Conservation (phyloP, 805 yeast genomes). For the Schwanniomyces polymorphus region DNA sequence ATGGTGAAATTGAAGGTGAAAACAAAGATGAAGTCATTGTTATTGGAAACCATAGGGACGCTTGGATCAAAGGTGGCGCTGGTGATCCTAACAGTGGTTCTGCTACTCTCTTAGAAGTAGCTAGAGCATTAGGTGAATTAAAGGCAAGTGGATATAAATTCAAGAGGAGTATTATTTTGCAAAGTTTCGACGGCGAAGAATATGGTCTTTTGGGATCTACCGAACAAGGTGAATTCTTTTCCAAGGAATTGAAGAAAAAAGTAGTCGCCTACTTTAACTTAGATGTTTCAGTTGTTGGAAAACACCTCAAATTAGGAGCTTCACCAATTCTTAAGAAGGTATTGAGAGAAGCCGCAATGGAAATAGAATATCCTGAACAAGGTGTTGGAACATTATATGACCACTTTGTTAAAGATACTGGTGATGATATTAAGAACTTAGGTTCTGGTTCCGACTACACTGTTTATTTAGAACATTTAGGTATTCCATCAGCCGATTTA, state of each 20-base stretch:
- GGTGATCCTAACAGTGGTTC: conserved; percentile 49
- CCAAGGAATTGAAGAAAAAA: conserved; percentile 36
- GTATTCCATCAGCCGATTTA: conserved; percentile 60
- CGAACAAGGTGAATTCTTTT: conserved; percentile 53
- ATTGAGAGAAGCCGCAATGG: conserved; percentile 44
- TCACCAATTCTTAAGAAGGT: conserved; percentile 58
- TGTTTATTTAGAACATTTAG: conserved; percentile 64
- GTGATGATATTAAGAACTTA: conserved; percentile 38
- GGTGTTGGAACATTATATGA: conserved; percentile 45
- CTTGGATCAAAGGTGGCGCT: conserved; percentile 50
- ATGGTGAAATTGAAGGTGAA: conserved; percentile 44
- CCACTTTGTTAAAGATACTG: conserved; percentile 41
- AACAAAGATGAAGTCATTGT: conserved; percentile 38
- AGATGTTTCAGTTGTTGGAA: conserved; percentile 56
- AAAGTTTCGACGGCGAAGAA: conserved; percentile 46
- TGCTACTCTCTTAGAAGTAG: conserved; percentile 41
- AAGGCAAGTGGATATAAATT: conserved; percentile 36
- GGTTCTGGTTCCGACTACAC: conserved; percentile 57
- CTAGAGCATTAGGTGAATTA: conserved; percentile 41
- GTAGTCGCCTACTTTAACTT: conserved; percentile 53
- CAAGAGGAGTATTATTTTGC: conserved; percentile 38
- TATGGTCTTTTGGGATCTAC: conserved; percentile 57
- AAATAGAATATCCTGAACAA: conserved; percentile 43
- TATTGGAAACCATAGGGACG: conserved; percentile 47
- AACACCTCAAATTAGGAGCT: conserved; percentile 44